These are phyloP conservation scores for Cutaneotrichosporon sp. DNA, from an alignment of 1,284 basidiomycete species.

Conservation along the genomic window DNA sequence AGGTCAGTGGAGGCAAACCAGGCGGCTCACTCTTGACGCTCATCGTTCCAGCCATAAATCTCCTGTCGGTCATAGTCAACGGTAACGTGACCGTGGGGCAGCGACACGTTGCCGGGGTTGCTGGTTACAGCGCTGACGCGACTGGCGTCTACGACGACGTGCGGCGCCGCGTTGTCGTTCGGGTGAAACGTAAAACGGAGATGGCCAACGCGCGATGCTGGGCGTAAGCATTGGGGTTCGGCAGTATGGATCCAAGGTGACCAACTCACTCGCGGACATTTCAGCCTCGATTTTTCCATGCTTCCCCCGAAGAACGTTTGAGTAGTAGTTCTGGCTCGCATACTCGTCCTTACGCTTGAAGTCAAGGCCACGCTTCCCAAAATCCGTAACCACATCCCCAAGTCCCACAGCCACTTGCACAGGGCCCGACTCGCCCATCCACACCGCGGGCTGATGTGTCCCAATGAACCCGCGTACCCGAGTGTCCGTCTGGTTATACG, in stretches of 20 bases:
- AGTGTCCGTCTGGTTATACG: conserved; percentile 66
- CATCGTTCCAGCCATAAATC: conserved; percentile 65
- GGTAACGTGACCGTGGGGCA: conserved; percentile 57
- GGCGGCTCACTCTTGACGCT: conserved; percentile 69
- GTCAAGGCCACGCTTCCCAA: conserved; percentile 59
- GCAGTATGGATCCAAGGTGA: not conserved
- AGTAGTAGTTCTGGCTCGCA: conserved; percentile 64
- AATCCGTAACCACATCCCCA: conserved; percentile 54
- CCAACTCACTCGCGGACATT: conserved; percentile 62
- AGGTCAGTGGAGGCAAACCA: conserved; percentile 21
- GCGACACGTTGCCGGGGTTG: conserved; percentile 55
- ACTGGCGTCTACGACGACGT: conserved; percentile 66
- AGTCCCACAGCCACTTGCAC: conserved; percentile 62
- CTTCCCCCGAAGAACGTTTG: conserved; percentile 57
- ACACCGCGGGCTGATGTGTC: conserved; percentile 79
- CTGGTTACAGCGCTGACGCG: conserved; percentile 60
- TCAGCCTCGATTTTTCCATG: conserved; percentile 58
- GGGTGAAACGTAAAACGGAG: conserved; percentile 64
- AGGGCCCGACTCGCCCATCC: conserved; percentile 77
- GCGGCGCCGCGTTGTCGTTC: conserved; percentile 51
- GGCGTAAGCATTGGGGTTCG: too few species aligned
- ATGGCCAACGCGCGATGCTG: conserved; percentile 72
- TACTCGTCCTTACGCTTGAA: conserved; percentile 61
- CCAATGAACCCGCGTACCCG: conserved; percentile 62
- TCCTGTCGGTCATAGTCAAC: conserved; percentile 55